These are phyloP conservation scores for Oemleria cerasiformis DNA, from an alignment of 306 rosid species.

Conservation along the genomic window DNA sequence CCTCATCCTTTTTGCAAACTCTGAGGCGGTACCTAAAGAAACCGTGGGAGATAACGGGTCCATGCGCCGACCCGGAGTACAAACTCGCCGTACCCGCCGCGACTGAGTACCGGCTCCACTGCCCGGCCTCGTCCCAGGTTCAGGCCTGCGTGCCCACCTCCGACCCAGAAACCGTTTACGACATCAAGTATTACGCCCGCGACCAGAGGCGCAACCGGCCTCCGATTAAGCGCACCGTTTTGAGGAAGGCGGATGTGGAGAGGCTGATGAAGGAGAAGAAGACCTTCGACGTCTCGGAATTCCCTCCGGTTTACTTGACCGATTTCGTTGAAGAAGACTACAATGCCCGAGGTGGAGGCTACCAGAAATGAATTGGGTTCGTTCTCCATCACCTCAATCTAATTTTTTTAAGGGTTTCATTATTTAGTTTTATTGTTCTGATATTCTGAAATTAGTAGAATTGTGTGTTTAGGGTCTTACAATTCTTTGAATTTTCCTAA, in stretches of 20 bases:
- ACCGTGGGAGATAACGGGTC: conserved; percentile 98
- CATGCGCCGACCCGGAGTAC: conserved; percentile 76
- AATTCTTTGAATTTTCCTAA: neutral
- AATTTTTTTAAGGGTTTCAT: neutral
- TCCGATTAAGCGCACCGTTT: conserved; percentile 61
- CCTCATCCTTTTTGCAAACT: conserved; percentile 39
- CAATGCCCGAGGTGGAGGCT: conserved; percentile 83
- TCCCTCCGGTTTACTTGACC: conserved; percentile 71
- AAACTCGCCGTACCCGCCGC: conserved; percentile 57
- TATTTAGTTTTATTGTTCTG: neutral
- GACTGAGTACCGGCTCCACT: conserved; percentile 61
- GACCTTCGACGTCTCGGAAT: conserved; percentile 47
- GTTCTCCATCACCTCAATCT: neutral
- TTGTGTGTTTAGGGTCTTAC: neutral
- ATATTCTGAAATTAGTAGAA: neutral
- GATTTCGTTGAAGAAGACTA: conserved; percentile 54
- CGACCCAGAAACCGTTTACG: conserved; percentile 79
- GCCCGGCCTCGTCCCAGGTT: conserved; percentile 67
- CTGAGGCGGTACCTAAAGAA: conserved; percentile 73
- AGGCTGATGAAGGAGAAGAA: conserved; percentile 53
- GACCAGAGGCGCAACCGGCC: conserved; percentile 99
- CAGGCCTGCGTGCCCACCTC: conserved; percentile 57
- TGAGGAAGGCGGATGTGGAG: conserved; percentile 63
- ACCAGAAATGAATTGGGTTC: conserved; percentile 41
- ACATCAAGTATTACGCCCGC: conserved; percentile 74